Conservation (phyloP, 139 green algal species). For the Auxenochlorella pyrenoidosa region DNA sequence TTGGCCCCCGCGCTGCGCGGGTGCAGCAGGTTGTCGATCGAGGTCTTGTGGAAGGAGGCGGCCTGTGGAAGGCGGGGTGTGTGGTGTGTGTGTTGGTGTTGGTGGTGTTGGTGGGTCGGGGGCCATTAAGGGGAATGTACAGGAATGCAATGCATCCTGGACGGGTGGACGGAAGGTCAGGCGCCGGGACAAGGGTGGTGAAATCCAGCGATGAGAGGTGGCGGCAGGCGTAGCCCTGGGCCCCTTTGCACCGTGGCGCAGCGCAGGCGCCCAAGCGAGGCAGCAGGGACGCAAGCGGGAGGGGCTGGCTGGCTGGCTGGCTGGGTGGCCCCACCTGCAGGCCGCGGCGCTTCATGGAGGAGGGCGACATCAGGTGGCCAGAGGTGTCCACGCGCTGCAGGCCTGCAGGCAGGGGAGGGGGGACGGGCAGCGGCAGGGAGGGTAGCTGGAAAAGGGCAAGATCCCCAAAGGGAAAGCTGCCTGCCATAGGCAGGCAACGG, state of each 20-base stretch:
- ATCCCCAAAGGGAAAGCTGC: not conserved
- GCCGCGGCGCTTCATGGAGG: conserved; percentile 30
- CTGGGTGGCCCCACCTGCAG: not conserved
- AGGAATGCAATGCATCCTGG: no score
- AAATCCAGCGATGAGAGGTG: no score
- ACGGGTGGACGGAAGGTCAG: no score
- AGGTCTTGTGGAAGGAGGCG: conserved; percentile 54
- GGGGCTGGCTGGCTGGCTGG: no score
- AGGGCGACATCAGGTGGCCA: conserved; percentile 31
- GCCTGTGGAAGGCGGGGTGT: conserved; percentile 25
- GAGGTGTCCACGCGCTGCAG: conserved; percentile 41
- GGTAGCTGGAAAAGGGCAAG: not conserved
- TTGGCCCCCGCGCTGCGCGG: conserved; percentile 66
- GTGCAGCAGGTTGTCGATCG: conserved; percentile 64
- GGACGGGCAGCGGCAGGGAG: not conserved
- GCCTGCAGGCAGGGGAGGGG: not conserved
- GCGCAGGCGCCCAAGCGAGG: no score
- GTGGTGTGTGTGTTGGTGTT: no score
- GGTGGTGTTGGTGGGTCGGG: no score
- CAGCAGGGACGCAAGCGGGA: no score
- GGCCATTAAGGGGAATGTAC: no score
- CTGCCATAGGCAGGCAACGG: not conserved
- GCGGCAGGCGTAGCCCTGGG: no score
- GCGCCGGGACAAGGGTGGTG: no score
- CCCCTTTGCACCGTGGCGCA: no score